Evolutionary conservation across 768 basidiomycete species (phyloP).

Genomic region (Nidularia pulvinata): DNA sequence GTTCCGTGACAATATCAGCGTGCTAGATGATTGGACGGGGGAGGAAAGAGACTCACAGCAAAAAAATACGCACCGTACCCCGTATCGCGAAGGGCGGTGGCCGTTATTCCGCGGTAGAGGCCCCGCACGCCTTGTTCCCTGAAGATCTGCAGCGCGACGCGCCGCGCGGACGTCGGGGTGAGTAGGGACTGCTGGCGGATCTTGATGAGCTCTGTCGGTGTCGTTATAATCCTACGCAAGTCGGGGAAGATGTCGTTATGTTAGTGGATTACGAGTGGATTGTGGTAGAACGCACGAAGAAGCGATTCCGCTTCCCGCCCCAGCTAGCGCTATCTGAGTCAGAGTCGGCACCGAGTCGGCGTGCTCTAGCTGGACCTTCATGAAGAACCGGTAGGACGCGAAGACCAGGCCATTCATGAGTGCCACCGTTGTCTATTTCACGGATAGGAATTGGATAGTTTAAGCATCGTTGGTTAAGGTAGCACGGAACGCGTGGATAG

Average conservation of each 20-base stretch:
- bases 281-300: conserved; percentile 60
- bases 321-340: conserved; percentile 74
- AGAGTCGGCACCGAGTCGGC: conserved; percentile 57
- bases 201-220: conserved; percentile 88
- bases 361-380: conserved; percentile 60
- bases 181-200: conserved; percentile 74
- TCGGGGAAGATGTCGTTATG: not conserved
- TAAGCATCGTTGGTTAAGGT: not conserved
- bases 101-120: conserved; percentile 74
- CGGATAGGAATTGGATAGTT: too few species aligned
- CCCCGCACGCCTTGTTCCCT: conserved; percentile 57
- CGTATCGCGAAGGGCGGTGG: conserved; percentile 75
- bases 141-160: conserved; percentile 58
- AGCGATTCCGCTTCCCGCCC: conserved; percentile 76
- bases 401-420: conserved; percentile 88
- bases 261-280: conserved; percentile 2
- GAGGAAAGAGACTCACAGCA: conserved; percentile 46
- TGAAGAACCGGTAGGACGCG: conserved; percentile 79
- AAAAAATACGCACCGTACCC: conserved; percentile 90
- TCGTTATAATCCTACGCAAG: conserved; percentile 61
- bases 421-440: conserved; percentile 24
- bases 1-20: not conserved
- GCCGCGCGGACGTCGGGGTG: conserved; percentile 41
- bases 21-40: too few species aligned
- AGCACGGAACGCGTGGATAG: not conserved